Conservation (phyloP, 2,329 filamentous ascomycete genomes). For the Pseudopyricularia cyperi region DNA sequence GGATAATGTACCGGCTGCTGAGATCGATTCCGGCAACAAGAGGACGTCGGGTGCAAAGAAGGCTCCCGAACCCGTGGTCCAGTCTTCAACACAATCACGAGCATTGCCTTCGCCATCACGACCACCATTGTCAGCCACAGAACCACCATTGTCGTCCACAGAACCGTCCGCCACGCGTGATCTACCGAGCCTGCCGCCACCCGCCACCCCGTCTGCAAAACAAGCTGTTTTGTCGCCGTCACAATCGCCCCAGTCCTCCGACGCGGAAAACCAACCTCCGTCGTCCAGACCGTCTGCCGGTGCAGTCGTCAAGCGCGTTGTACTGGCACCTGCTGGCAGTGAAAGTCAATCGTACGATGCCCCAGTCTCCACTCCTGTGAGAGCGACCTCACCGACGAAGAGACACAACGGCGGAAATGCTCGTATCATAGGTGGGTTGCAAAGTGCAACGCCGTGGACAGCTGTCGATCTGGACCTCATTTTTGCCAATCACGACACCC, state of each 20-base stretch:
- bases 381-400: slow-evolving; percentile 44
- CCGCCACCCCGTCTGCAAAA: slow-evolving; percentile 34
- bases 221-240: slow-evolving; percentile 48
- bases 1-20: background rate
- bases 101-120: background rate
- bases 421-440: slow-evolving; percentile 34
- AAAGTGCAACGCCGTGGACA: slow-evolving; percentile 53
- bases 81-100: slow-evolving; percentile 2
- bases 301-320: slow-evolving; percentile 29
- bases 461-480: slow-evolving; percentile 64
- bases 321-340: slow-evolving; percentile 25
- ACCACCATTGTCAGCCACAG: background rate
- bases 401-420: slow-evolving; percentile 24
- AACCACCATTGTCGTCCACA: background rate
- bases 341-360: slow-evolving; percentile 7
- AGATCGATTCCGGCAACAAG: background rate
- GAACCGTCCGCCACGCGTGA: background rate
- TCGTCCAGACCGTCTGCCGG: slow-evolving; percentile 46
- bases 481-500: slow-evolving; percentile 23
- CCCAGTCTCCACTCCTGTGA: slow-evolving; percentile 27
- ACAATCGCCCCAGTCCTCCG: slow-evolving; percentile 60
- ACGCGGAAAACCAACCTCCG: slow-evolving; percentile 69
- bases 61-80: slow-evolving; percentile 1
- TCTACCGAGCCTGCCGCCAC: slow-evolving; percentile 11
- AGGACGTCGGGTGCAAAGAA: background rate